Percentiles rank a stretch among this genome's conserved stretches.
Evolutionary conservation across 768 basidiomycete species (phyloP).

Genomic region (Infundibulicybe gibba): DNA sequence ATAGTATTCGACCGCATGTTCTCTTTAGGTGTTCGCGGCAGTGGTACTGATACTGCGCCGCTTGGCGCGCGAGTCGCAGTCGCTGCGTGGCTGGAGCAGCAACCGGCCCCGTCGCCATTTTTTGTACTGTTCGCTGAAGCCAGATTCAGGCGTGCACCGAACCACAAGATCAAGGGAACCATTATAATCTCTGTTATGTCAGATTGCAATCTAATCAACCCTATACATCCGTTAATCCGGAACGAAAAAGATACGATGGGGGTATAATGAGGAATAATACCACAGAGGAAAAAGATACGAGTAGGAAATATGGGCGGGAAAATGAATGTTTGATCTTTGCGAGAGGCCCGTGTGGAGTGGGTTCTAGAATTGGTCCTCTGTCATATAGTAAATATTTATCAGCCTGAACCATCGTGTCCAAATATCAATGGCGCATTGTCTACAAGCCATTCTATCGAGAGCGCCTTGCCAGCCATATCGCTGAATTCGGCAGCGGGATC

Average conservation of each 20-base stretch:
- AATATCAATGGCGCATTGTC: slow-evolving; percentile 75
- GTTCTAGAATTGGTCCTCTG: background rate
- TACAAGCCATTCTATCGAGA: slow-evolving; percentile 91
- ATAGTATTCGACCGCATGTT: slow-evolving; percentile 90
- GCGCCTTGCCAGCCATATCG: slow-evolving; percentile 96
- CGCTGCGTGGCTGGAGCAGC: slow-evolving; percentile 56
- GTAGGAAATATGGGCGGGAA: background rate
- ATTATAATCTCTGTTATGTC: slow-evolving; percentile 3
- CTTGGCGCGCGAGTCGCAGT: slow-evolving; percentile 61
- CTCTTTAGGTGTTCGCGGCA: slow-evolving; percentile 76
- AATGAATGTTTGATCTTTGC: background rate
- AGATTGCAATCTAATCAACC: background rate
- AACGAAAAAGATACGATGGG: no score
- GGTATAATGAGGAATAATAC: no score
- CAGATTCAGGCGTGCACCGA: slow-evolving; percentile 47
- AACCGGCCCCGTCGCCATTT: slow-evolving; percentile 81
- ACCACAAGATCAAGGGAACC: slow-evolving; percentile 23
- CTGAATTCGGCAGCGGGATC: slow-evolving; percentile 88
- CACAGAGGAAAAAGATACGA: slow-evolving; percentile 1
- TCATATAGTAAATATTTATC: background rate
- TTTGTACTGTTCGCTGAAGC: slow-evolving; percentile 74
- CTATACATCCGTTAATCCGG: slow-evolving; percentile 5
- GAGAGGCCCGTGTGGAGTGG: background rate
- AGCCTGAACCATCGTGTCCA: slow-evolving; percentile 16
- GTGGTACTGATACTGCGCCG: slow-evolving; percentile 63